Evolutionary conservation across 371 early-diverging fungal genomes (phyloP).

Genomic region (Batrachochytrium dendrobatidis): DNA sequence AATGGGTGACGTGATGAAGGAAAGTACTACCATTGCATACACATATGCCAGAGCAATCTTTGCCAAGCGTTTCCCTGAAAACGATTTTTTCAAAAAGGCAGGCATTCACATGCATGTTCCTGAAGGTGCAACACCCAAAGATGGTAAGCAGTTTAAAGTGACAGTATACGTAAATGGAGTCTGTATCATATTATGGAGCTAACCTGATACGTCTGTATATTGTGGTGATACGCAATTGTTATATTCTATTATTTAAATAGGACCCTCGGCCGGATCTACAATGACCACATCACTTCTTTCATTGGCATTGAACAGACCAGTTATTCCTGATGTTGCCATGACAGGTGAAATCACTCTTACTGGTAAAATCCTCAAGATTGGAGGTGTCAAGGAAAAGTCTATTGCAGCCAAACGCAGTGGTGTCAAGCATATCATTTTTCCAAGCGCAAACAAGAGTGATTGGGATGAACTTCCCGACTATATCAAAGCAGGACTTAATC

Average conservation of each 20-base stretch:
- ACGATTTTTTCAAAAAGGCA: slow-evolving; percentile 84
- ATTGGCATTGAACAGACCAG: slow-evolving; percentile 69
- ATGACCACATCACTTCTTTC: slow-evolving; percentile 92
- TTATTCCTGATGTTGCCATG: slow-evolving; percentile 83
- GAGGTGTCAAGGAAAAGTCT: slow-evolving; percentile 94
- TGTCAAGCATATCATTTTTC: slow-evolving; percentile 81
- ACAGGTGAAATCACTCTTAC: slow-evolving; percentile 96
- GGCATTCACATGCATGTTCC: slow-evolving; percentile 93
- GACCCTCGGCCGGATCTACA: slow-evolving; percentile 92
- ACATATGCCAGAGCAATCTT: slow-evolving; percentile 81
- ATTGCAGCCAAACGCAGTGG: slow-evolving; percentile 96
- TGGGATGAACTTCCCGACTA: slow-evolving; percentile 93
- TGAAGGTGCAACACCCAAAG: slow-evolving; percentile 96
- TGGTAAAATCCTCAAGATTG: slow-evolving; percentile 93
- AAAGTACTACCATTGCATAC: slow-evolving; percentile 90
- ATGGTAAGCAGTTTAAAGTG: slow-evolving; percentile 65
- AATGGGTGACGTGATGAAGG: slow-evolving; percentile 98
- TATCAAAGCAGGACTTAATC: slow-evolving; percentile 81
- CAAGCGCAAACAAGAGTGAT: slow-evolving; percentile 79
- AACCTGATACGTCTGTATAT: neutral
- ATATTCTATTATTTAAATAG: slow-evolving; percentile 22
- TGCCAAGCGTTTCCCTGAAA: slow-evolving; percentile 64
- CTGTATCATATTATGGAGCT: neutral
- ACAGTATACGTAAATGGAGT: neutral
- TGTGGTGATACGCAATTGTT: neutral